phyloP scores from a whole-genome alignment of 2,329 filamentous ascomycete genomes.

The Alternaria angustiovoidea region DNA sequence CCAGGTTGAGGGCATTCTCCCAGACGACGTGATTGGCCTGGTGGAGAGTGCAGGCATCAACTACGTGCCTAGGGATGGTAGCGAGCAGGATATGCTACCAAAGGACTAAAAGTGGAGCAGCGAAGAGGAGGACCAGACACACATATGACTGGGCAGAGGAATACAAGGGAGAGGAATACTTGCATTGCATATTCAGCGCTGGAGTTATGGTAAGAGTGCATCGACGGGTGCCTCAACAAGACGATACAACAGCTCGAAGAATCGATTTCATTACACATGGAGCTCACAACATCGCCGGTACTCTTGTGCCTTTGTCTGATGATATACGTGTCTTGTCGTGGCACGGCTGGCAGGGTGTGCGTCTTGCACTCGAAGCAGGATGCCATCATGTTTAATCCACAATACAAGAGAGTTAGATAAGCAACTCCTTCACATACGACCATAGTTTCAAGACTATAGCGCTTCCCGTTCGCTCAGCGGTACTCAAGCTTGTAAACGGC shows the following conservation, averaged over 20 bases:
- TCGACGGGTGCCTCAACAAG: not conserved
- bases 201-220: conserved; percentile 33
- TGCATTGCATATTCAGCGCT: conserved; percentile 34
- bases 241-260: conserved; percentile 2
- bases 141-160: not conserved
- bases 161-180: not conserved
- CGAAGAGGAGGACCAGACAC: not conserved
- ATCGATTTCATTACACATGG: not conserved
- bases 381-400: not conserved
- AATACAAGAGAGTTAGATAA: not conserved
- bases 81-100: conserved; percentile 48
- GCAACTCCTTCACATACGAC: not conserved
- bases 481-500: not conserved
- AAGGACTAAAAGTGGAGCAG: conserved; percentile 30
- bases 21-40: conserved; percentile 64
- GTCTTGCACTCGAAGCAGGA: not conserved
- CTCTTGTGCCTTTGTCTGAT: not conserved
- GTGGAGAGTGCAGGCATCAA: conserved; percentile 67
- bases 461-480: conserved; percentile 1
- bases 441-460: not conserved
- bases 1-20: conserved; percentile 84
- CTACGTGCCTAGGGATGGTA: conserved; percentile 62
- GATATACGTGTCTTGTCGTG: not conserved
- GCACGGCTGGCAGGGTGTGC: not conserved
- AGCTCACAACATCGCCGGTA: not conserved